Evolutionary conservation across 345 rosid genomes (phyloP), one percentile per base, ranked within the genome.

Genomic region (Eucalyptus brandiana): DNA sequence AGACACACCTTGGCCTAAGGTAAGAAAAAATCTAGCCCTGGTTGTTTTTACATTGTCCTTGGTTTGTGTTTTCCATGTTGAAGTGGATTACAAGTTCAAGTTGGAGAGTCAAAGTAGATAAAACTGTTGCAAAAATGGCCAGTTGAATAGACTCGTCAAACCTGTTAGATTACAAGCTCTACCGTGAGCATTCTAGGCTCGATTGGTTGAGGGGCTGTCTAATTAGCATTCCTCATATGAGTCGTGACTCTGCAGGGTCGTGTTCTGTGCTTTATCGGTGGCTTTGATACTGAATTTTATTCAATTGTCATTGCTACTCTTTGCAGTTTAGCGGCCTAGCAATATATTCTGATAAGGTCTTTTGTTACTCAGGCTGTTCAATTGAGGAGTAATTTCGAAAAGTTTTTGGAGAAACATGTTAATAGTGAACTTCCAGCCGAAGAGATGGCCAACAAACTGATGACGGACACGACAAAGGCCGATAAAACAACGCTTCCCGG

Each of bases 1-100:
- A 80, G 96, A 97, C 93, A 89, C 97, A 34, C 97, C 99, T 53
- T 96, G 97, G 99, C 96, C 96, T 88, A 95, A 97, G 96, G 99
- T 97, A 53, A 53, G 56, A 10, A 80, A 18, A 72, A 37, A 48
- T 24, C 34, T 34, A 17, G 50, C 45, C 51, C 23, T 16, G 87
- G 9, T 30, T 28, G 69, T n/a, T 48, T 42, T n/a, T 37, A 1
- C 65, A 40, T 26, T 37, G 12, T 11, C 47, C 15, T 32, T 88
- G 86, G 16, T 26, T 19, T 23, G 87, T 86, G 40, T 47, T 88
- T 40, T 83, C 80, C 40, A 69, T 51, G 30, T 15, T 62, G 15
- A 76, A 34, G 40, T 21, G 17, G 30, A 49, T 24, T 49, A 34
- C 23, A 34, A 67, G 42, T 67, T 67, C 80, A 67, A 67, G 42